These are phyloP conservation scores for Xylaria nigripes DNA, from an alignment of 495 filamentous ascomycete genomes.

Conservation along the genomic window DNA sequence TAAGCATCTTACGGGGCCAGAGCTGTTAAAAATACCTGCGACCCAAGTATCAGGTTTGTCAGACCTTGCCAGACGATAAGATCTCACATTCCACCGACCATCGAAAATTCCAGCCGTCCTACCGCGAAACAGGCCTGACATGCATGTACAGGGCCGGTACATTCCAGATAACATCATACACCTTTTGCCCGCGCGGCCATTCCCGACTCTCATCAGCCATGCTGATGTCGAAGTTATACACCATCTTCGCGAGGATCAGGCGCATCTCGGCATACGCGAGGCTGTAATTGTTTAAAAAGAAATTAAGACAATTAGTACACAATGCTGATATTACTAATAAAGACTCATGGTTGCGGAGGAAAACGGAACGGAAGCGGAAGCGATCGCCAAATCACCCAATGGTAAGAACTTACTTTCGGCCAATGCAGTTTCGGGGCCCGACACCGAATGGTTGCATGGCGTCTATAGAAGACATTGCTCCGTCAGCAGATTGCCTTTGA, in stretches of 20 bases:
- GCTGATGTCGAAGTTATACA: conserved; percentile 34
- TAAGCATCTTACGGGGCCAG: too few relatives aligned
- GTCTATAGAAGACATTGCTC: conserved; percentile 4
- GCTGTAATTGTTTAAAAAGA: conserved; percentile 8
- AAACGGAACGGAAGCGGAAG: neutral
- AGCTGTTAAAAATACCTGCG: too few relatives aligned
- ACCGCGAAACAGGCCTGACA: conserved; percentile 18
- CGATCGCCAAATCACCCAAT: neutral
- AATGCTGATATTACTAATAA: neutral
- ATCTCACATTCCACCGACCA: too few relatives aligned
- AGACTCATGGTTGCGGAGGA: neutral
- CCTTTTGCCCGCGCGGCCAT: conserved; percentile 23
- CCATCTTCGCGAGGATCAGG: conserved; percentile 29
- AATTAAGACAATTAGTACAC: neutral
- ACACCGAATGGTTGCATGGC: conserved; percentile 44
- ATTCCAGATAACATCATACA: conserved; percentile 27
- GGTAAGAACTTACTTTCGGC: conserved; percentile 40
- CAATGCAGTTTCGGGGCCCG: conserved; percentile 50
- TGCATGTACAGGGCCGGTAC: conserved; percentile 28
- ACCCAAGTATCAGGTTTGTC: too few relatives aligned
- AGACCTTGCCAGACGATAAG: too few relatives aligned
- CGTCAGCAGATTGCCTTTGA: too few relatives aligned
- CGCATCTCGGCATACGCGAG: conserved; percentile 37
- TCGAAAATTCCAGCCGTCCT: too few relatives aligned
- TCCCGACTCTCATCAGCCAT: conserved; percentile 30